Evolutionary conservation across 2,329 filamentous ascomycete genomes (phyloP).

Genomic region (Hymenoscyphus infarciens): DNA sequence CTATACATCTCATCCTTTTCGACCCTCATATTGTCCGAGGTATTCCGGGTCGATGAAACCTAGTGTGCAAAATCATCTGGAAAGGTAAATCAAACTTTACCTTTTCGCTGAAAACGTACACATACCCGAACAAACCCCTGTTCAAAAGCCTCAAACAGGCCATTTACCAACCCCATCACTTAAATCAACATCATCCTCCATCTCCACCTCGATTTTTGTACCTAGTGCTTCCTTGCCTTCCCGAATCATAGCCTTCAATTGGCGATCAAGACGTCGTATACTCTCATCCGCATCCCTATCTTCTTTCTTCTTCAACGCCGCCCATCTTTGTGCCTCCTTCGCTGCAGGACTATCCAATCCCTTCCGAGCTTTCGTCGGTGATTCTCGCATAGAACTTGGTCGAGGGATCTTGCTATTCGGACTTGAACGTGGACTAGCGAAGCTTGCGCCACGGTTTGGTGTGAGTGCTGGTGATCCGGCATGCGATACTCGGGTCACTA

Average conservation of each 20-base stretch:
- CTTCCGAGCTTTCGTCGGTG: neutral
- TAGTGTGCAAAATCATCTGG: too few species aligned
- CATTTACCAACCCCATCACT: neutral
- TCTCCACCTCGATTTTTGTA: conserved; percentile 45
- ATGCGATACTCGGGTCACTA: conserved; percentile 43
- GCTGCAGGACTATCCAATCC: conserved; percentile 37
- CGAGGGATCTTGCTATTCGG: conserved; percentile 26
- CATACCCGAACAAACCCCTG: too few species aligned
- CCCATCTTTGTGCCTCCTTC: conserved; percentile 68
- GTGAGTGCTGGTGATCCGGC: conserved; percentile 44
- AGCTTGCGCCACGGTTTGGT: conserved; percentile 48
- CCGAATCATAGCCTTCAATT: conserved; percentile 80
- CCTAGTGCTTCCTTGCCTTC: conserved; percentile 85
- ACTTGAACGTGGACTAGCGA: conserved; percentile 48
- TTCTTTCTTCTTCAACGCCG: conserved; percentile 66
- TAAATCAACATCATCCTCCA: conserved; percentile 25
- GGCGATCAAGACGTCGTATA: conserved; percentile 74
- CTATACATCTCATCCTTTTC: too few species aligned
- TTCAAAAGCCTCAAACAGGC: too few species aligned
- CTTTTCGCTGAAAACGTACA: too few species aligned
- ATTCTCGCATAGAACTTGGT: conserved; percentile 12
- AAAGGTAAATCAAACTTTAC: too few species aligned
- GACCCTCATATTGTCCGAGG: too few species aligned
- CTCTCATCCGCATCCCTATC: conserved; percentile 76
- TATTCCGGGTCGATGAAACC: too few species aligned